Evolutionary conservation across 73 alveolate genomes (phyloP).

Genomic region (Halteria grandinella): DNA sequence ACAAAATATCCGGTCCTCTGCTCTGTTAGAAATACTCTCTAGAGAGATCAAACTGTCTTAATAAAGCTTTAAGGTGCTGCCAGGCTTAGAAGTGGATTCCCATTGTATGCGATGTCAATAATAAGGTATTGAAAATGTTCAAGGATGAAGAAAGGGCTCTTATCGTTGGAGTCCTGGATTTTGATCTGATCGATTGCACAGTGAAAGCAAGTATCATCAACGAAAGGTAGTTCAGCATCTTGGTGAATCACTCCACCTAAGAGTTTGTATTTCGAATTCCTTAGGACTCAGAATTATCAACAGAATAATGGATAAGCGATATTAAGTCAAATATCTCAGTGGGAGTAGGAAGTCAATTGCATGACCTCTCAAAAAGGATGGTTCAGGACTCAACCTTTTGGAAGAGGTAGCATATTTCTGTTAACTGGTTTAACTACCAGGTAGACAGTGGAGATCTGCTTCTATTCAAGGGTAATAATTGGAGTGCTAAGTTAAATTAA

Average conservation of each 20-base stretch:
- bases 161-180: conserved; percentile 25
- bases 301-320: conserved; percentile 3
- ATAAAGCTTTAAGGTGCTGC: too few species aligned
- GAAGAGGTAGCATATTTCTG: conserved; percentile 13
- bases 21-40: neutral
- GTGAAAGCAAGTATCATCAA: neutral
- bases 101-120: neutral
- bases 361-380: neutral
- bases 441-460: conserved; percentile 39
- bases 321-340: neutral
- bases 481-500: conserved; percentile 14
- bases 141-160: neutral
- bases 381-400: neutral
- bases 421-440: neutral
- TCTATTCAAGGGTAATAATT: conserved; percentile 21
- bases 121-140: neutral
- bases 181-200: conserved; percentile 7
- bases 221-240: neutral
- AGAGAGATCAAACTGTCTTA: neutral
- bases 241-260: neutral
- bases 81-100: too few species aligned
- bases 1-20: neutral
- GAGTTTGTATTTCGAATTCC: neutral
- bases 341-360: conserved; percentile 4
- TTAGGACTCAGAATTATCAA: neutral